A percentile compares a stretch with the other conserved stretches of the same genome.
phyloP scores from a whole-genome alignment of 2,329 filamentous ascomycete species.

The Xylogone sp. region DNA sequence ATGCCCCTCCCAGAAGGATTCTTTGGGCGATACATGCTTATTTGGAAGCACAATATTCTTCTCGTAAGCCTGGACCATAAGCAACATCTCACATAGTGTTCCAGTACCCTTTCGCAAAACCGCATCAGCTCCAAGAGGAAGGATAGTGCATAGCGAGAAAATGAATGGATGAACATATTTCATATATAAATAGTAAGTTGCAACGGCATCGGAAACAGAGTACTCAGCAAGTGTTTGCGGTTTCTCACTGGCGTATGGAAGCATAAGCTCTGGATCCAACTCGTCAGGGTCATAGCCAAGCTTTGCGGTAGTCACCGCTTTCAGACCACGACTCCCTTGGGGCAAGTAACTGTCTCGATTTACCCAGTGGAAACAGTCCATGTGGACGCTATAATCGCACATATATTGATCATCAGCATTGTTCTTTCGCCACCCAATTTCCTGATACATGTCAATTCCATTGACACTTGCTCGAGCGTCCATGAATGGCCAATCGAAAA shows the following conservation, averaged over 20 bases:
- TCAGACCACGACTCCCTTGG: slow-evolving; percentile 93
- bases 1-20: slow-evolving; percentile 96
- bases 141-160: slow-evolving; percentile 95
- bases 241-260: slow-evolving; percentile 80
- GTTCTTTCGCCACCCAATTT: slow-evolving; percentile 96
- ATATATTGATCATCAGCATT: slow-evolving; percentile 87
- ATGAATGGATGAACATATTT: slow-evolving; percentile 99
- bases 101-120: slow-evolving; percentile 93
- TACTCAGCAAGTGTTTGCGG: slow-evolving; percentile 96
- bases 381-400: slow-evolving; percentile 92
- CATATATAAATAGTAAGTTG: slow-evolving; percentile 99
- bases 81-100: slow-evolving; percentile 97
- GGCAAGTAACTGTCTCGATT: slow-evolving; percentile 97
- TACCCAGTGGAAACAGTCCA: slow-evolving; percentile 99
- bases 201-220: slow-evolving; percentile 97
- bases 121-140: slow-evolving; percentile 90
- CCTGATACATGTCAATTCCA: slow-evolving; percentile 98
- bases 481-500: slow-evolving; percentile 99
- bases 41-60: slow-evolving; percentile 91
- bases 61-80: slow-evolving; percentile 97
- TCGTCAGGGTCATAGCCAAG: slow-evolving; percentile 98
- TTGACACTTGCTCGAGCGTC: slow-evolving; percentile 89
- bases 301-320: slow-evolving; percentile 96
- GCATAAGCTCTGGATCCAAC: slow-evolving; percentile 96
- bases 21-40: slow-evolving; percentile 87